These are phyloP conservation scores for Zasmidium angulare DNA, from an alignment of 2,329 filamentous ascomycete genomes.

Conservation along the genomic window DNA sequence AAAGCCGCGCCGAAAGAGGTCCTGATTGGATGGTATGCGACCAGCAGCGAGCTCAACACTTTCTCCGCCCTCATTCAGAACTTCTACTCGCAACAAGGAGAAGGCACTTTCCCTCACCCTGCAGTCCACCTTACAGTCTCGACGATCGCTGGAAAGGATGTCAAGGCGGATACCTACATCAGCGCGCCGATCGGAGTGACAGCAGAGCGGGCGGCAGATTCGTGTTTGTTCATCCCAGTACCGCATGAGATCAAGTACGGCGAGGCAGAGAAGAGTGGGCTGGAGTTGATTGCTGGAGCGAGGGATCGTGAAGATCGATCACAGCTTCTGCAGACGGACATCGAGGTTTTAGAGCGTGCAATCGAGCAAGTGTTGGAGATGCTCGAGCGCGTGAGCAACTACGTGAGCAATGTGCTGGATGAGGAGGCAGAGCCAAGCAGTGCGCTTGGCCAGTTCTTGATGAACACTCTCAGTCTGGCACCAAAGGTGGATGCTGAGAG, in stretches of 20 bases:
- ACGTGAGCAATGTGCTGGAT: conserved; percentile 90
- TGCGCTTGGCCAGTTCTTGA: conserved; percentile 88
- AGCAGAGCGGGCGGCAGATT: conserved; percentile 90
- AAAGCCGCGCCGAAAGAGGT: conserved; percentile 92
- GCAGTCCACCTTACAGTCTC: conserved; percentile 94
- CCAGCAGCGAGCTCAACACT: conserved; percentile 92
- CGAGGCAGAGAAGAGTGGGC: conserved; percentile 71
- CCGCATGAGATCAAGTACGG: conserved; percentile 91
- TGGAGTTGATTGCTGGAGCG: conserved; percentile 82
- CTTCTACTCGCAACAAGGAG: conserved; percentile 96
- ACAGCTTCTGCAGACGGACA: conserved; percentile 75
- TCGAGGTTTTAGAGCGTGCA: conserved; percentile 82
- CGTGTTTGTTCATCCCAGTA: conserved; percentile 95
- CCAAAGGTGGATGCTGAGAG: conserved; percentile 90
- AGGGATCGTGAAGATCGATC: conserved; percentile 75
- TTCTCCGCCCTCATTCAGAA: conserved; percentile 99
- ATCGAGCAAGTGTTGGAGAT: conserved; percentile 86
- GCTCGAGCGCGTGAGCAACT: conserved; percentile 86
- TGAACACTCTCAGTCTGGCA: conserved; percentile 88
- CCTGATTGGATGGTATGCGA: conserved; percentile 97
- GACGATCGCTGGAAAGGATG: conserved; percentile 82
- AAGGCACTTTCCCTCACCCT: conserved; percentile 96
- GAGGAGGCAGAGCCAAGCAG: conserved; percentile 89
- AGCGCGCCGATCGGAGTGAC: conserved; percentile 92
- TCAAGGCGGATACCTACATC: conserved; percentile 92